Evolutionary conservation across 2,329 filamentous ascomycete species (phyloP), one percentile per base, ranked within the genome.

Genomic region (Xylariomycetidae sp.): DNA sequence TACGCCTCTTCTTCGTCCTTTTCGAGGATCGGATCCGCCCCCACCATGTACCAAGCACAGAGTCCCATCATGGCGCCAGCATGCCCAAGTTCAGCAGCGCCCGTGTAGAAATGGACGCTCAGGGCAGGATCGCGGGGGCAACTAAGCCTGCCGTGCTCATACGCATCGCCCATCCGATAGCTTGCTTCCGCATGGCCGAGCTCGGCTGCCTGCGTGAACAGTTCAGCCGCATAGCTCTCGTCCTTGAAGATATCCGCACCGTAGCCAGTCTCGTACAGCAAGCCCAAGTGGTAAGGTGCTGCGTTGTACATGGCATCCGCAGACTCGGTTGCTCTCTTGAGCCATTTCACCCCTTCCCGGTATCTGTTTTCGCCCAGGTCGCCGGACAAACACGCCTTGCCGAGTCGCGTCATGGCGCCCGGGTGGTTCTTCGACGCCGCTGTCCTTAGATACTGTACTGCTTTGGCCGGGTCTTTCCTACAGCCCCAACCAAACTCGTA

Each of bases 401-500:
- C 90, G 32, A 98, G 75, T 37, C 92, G 82, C 34, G 88, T 85
- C 75, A 95, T 95, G 31, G 92, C 90, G 31, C 92, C 92, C 0
- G 92, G 92, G 52, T 98, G 92, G 39, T 88, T 85, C 60, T 95
- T 96, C 6, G 89, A 85, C 2, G 92, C 89, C 8, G 89, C 85
- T 42, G 84, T 82, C 34, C 90, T 82, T 54, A 95, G 84, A 58
- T 92, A 98, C 56, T 96, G 89, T 2, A 93, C 85, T 26, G 92
- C 90, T 62, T 95, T 95, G 31, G 83, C 78, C 37, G 85, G 83
- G 52, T 95, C 88, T 52, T 87, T 87, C 37, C 87, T 80, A 52
- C 83, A 93, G 25, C 92, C 92, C 92, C 92, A 98, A 42, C 89
- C 92, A 60, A 95, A 96, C 60, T 98, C 92, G 64, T 96, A 96